phyloP scores from a whole-genome alignment of 2,329 filamentous ascomycete species.

The Trichoderma brevicompactum region DNA sequence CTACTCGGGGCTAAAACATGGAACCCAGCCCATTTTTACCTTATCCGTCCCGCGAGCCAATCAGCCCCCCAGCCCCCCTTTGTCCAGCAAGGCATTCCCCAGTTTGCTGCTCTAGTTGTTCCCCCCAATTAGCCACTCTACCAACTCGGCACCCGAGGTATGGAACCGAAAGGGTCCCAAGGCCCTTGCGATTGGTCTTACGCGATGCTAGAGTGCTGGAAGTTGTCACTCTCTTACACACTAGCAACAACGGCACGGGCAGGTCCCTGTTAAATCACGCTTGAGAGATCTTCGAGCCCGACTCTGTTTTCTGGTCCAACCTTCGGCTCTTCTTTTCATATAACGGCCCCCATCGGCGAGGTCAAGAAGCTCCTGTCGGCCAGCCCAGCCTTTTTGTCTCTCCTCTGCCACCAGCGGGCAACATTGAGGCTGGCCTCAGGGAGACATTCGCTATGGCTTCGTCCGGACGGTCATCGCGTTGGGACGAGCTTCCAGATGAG shows the following conservation, averaged over 20 bases:
- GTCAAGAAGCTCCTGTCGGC: constrained; percentile 4
- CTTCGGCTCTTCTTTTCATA: constrained; percentile 3
- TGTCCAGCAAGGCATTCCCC: constrained; percentile 10
- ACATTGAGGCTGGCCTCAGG: constrained; percentile 16
- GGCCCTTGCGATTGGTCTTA: constrained; percentile 23
- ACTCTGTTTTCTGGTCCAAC: constrained; percentile 11
- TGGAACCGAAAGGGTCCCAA: constrained; percentile 4
- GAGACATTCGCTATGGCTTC: constrained; percentile 38
- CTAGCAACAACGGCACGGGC: constrained; percentile 16
- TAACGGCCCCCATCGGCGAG: constrained; percentile 8
- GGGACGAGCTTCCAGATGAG: constrained; percentile 64
- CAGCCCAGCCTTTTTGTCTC: constrained; percentile 6
- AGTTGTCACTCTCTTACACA: constrained; percentile 23
- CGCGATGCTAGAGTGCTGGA: constrained; percentile 8
- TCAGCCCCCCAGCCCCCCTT: constrained; percentile 8
- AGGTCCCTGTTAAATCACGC: constrained; percentile 28
- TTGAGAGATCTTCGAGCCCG: constrained; percentile 17
- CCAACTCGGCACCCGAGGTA: constrained; percentile 20
- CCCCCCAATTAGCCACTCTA: constrained; percentile 18
- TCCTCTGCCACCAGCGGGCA: constrained; percentile 24
- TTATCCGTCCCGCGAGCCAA: constrained; percentile 19
- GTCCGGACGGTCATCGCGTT: constrained; percentile 34
- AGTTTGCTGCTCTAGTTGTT: not conserved
- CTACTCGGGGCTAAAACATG: constrained; percentile 9
- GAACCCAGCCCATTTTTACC: constrained; percentile 21